Conservation (phyloP, 148 eudicot species). For the Vaccinium corymbosum region DNA sequence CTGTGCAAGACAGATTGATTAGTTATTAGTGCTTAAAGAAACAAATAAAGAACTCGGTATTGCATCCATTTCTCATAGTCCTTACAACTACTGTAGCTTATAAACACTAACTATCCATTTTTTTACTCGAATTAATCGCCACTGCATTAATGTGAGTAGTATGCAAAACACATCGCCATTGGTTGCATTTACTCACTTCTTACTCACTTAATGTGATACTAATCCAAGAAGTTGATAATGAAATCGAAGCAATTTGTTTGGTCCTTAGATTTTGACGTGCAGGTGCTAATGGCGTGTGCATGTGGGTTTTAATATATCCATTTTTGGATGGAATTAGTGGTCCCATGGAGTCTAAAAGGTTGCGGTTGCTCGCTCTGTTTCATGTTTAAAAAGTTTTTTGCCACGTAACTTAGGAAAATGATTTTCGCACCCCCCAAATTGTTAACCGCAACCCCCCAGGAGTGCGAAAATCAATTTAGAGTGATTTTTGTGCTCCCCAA, state of each 20-base stretch:
- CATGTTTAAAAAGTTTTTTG: background rate
- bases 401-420: background rate
- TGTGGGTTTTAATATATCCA: background rate
- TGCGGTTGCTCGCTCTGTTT: background rate
- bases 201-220: background rate
- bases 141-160: background rate
- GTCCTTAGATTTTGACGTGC: background rate
- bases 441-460: too few relatives aligned
- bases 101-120: background rate
- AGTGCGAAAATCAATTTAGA: too few relatives aligned
- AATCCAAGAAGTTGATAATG: background rate
- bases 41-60: background rate
- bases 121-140: background rate
- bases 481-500: too few relatives aligned
- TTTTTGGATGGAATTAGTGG: background rate
- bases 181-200: slow-evolving; percentile 5
- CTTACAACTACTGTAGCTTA: background rate
- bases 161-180: background rate
- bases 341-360: background rate
- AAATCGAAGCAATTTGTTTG: background rate
- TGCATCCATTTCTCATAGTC: slow-evolving; percentile 4
- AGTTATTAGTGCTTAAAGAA: background rate
- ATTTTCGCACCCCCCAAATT: too few relatives aligned
- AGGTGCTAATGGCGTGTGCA: background rate
- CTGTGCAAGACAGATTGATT: background rate